Evolutionary conservation across 2,329 filamentous ascomycete genomes (phyloP).

Genomic region (Aspergillus nomiae): DNA sequence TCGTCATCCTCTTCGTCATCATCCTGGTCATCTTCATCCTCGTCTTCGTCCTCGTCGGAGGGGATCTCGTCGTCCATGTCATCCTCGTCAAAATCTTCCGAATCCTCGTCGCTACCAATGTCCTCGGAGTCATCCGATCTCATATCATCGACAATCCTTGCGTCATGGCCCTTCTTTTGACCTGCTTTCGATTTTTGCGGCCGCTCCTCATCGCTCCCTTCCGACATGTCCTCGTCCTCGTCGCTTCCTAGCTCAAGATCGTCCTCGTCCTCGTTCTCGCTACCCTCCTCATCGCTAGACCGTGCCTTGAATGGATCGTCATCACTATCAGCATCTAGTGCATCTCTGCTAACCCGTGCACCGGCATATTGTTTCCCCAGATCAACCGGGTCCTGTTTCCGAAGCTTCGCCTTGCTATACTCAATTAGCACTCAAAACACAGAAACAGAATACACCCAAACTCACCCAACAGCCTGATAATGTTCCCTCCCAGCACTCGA

Average conservation of each 20-base stretch:
- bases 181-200: conserved; percentile 6
- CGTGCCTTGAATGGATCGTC: conserved; percentile 47
- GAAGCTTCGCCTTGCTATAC: conserved; percentile 75
- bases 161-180: conserved; percentile 21
- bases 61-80: conserved; percentile 18
- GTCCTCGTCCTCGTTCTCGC: conserved; percentile 26
- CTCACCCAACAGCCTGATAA: conserved; percentile 74
- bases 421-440: conserved; percentile 12
- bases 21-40: conserved; percentile 23
- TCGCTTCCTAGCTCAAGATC: conserved; percentile 26
- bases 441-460: conserved; percentile 7
- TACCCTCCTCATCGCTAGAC: conserved; percentile 38
- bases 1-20: conserved; percentile 31
- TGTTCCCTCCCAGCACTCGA: conserved; percentile 73
- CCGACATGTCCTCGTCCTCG: conserved; percentile 29
- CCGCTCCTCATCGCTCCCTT: conserved; percentile 17
- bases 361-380: conserved; percentile 82
- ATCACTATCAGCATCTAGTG: conserved; percentile 61
- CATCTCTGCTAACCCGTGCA: conserved; percentile 70
- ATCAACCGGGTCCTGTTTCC: conserved; percentile 67
- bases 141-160: conserved; percentile 21
- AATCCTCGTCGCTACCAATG: conserved; percentile 24
- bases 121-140: conserved; percentile 30
- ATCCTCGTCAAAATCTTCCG: conserved; percentile 29
- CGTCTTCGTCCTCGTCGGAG: conserved; percentile 30